Evolutionary conservation across 2,329 filamentous ascomycete species (phyloP).

Genomic region (Xylaria sp.): DNA sequence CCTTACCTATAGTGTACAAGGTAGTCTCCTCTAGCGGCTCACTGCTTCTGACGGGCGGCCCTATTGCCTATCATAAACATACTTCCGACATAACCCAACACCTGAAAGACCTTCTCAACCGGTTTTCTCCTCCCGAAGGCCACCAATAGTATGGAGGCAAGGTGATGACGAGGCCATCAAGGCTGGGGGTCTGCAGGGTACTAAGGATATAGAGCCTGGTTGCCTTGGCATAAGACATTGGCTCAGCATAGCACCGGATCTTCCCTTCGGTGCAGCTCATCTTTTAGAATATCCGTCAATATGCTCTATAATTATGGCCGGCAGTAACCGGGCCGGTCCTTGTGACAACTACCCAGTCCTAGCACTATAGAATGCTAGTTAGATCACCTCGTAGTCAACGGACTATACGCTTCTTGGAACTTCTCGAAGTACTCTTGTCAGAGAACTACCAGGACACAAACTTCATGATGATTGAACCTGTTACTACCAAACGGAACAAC

Average conservation of each 20-base stretch:
- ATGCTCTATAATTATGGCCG: background rate
- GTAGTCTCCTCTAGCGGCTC: background rate
- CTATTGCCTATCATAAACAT: background rate
- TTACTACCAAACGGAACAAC: background rate
- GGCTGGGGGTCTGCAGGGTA: background rate
- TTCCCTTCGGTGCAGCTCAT: background rate
- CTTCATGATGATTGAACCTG: background rate
- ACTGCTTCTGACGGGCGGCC: background rate
- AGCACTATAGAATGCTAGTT: background rate
- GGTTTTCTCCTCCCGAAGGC: background rate
- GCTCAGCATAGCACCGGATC: background rate
- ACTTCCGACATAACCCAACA: background rate
- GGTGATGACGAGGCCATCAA: background rate
- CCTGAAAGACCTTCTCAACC: background rate
- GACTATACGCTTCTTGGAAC: background rate
- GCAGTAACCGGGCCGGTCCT: conserved; percentile 4
- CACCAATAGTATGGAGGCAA: background rate
- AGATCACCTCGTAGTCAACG: background rate
- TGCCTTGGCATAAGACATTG: background rate
- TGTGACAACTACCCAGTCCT: background rate
- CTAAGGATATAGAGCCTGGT: background rate
- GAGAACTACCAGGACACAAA: too few species aligned
- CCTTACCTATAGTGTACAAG: conserved; percentile 7
- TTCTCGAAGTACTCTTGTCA: background rate
- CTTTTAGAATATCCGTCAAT: conserved; percentile 2